Evolutionary conservation across 495 filamentous ascomycete genomes (phyloP), one percentile per base, ranked within the genome.

Genomic region (Penicillium mononematosum): DNA sequence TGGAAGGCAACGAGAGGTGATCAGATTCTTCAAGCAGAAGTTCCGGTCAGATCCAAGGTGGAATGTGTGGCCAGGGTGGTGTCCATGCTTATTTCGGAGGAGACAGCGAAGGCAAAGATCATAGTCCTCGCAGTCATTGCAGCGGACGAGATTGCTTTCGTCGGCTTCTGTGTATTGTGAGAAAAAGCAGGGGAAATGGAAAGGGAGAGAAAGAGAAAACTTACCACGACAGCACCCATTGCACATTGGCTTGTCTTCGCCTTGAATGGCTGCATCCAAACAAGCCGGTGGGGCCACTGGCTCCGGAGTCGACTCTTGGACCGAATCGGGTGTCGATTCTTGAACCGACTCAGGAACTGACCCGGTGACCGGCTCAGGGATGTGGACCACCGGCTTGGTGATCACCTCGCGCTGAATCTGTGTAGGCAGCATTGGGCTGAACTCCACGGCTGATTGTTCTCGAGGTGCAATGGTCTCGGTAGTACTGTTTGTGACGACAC

Each of bases 51-150:
- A 50, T 19, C 75, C 63, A 25, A 74, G 57, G 7, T 59, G 74
- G 67, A 99, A 97, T 32, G 77, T 83, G 66, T 99, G 94, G 57
- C 82, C 88, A 50, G 94, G 94, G 67, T 99, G 88, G 66, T 99
- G 94, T 41, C 95, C 95, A 65, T 99, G 94, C 61, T 85, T 85
- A 68, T 87, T 79, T 45, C 75, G 80, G 49, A 84, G 72, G 41
- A 93, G 88, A 75, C 94, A 99, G 29, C 74, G 70, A 53, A 90
- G 79, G 81, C 94, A 99, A 31, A 99, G 84, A 64, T 98, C 93
- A 68, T 84, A 98, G 72, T 98, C 93, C 4, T 89, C 86, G 68
- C 94, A 99, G 42, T 79, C 76, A 10, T 76, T 81, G 81, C 94
- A 99, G 56, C 89, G 90, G 55, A 97, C 85, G 67, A 97, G 91